Conservation (phyloP, 441 rosid genomes). For the Gossypium davidsonii region DNA sequence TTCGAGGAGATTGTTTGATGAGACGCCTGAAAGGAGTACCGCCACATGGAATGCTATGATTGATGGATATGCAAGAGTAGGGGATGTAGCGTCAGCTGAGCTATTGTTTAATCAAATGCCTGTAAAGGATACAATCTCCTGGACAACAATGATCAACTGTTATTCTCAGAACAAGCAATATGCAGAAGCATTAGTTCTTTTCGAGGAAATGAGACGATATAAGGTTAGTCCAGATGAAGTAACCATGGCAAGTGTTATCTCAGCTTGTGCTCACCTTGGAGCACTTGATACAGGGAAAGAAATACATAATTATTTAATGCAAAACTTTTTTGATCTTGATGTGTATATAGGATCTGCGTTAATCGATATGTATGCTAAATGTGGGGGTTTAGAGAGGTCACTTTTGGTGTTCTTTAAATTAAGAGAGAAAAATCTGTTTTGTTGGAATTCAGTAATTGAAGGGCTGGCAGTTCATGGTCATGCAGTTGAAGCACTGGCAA, state of each 20-base stretch:
- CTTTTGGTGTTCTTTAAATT: constrained; percentile 47
- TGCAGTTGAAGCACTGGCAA: constrained; percentile 37
- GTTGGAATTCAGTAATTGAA: constrained; percentile 55
- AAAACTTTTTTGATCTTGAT: constrained; percentile 37
- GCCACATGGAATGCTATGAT: constrained; percentile 53
- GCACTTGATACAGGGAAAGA: constrained; percentile 39
- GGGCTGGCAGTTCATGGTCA: constrained; percentile 50
- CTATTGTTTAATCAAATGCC: constrained; percentile 39
- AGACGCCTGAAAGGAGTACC: constrained; percentile 37
- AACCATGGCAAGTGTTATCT: constrained; percentile 44
- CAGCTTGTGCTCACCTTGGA: constrained; percentile 63
- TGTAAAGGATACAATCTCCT: constrained; percentile 39
- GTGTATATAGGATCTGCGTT: constrained; percentile 55
- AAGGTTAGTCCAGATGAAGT: constrained; percentile 45
- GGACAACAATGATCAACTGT: constrained; percentile 60
- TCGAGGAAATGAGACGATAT: constrained; percentile 35
- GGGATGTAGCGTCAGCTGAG: constrained; percentile 34
- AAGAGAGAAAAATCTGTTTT: constrained; percentile 41
- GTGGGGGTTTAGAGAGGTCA: constrained; percentile 43
- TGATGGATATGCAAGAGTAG: constrained; percentile 41
- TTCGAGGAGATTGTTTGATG: constrained; percentile 40
- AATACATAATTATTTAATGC: constrained; percentile 40
- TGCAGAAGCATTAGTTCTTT: constrained; percentile 37
- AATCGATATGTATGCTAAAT: constrained; percentile 59
- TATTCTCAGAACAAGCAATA: constrained; percentile 42